Evolutionary conservation across 768 basidiomycete genomes (phyloP).

Genomic region (Boletus sensibilis): DNA sequence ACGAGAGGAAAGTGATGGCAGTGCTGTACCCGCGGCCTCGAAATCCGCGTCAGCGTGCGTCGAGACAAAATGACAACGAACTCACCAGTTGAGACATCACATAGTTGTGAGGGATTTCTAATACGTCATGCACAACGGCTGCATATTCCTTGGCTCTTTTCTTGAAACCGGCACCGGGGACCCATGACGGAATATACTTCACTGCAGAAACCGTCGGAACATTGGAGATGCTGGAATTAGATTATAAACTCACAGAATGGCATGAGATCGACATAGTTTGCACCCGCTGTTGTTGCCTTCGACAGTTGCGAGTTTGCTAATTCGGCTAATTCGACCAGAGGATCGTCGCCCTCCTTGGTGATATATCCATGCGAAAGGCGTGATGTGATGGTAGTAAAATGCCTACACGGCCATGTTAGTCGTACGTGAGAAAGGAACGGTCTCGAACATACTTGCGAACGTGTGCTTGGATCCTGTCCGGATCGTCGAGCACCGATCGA

Average conservation of each 20-base stretch:
- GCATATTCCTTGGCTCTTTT: slow-evolving; percentile 7
- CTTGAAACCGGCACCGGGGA: slow-evolving; percentile 23
- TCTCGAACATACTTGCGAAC: slow-evolving; percentile 13
- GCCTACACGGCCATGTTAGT: not conserved
- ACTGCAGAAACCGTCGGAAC: no score
- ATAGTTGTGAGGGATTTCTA: slow-evolving; percentile 15
- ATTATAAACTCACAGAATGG: slow-evolving; percentile 18
- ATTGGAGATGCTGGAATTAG: not conserved
- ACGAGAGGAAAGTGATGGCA: slow-evolving; percentile 15
- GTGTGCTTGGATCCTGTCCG: slow-evolving; percentile 4
- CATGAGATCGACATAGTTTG: slow-evolving; percentile 18
- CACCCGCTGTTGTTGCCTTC: not conserved
- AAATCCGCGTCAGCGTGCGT: not conserved
- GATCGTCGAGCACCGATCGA: slow-evolving; percentile 9
- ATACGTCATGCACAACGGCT: not conserved
- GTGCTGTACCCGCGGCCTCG: slow-evolving; percentile 15
- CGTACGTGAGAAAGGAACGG: not conserved
- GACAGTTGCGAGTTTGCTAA: slow-evolving; percentile 27
- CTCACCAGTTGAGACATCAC: slow-evolving; percentile 18
- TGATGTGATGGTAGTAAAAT: slow-evolving; percentile 29
- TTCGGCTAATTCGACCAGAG: slow-evolving; percentile 32
- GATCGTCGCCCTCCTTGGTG: slow-evolving; percentile 36
- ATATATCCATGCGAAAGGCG: slow-evolving; percentile 42
- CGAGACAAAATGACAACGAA: no score
- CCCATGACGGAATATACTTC: slow-evolving; percentile 25